Base-by-base conservation (phyloP, 2,329 filamentous ascomycete species). In the Fusarium metavorans region DNA sequence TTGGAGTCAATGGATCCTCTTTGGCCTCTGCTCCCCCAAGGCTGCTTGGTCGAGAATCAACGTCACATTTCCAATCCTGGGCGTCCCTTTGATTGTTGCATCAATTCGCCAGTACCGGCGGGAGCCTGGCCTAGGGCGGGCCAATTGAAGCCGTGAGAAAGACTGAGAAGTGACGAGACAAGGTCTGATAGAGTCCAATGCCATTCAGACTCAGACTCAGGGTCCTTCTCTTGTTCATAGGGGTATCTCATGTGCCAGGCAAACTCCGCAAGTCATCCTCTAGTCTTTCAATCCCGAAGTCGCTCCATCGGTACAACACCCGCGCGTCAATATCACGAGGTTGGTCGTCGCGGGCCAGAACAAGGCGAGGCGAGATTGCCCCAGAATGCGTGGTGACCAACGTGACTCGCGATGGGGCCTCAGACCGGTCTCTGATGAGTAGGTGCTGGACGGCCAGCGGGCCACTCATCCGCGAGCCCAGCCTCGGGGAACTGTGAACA, bases 371-470 rank as follows among this genome's bases (percentile, higher is more conserved):
- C 74, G 66, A 62, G 56, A 64, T 67, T 73, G 59, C 25, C 54
- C 25, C 43, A 58, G 30, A 58, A 64, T 64, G 41, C 73, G 63
- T 71, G 64, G 52, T 69, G 59, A 62, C 58, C 70, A 77, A 70
- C 76, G 71, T 76, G 74, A 76, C 74, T 75, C 70, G 74, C 67
- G 70, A 78, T 77, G 74, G 76, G 66, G 69, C 72, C 68, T 75
- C 72, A 72, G 73, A 67, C 67, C 64, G 62, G 74, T 74, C 65
- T 67, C 67, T 76, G 73, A 67, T 73, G 71, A 75, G 68, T 67
- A 70, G 48, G 27, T 52, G 43, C 43, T 48, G 43, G 18, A 52
- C 73, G 72, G 76, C 64, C 75, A 72, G 71, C 76, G 73, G 73
- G 71, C 75, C 68, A 76, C 69, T 73, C 71, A 78, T 77, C 75